These are phyloP conservation scores for Pittosporum tobira DNA, from an alignment of 129 eudicot genomes.

Conservation along the genomic window DNA sequence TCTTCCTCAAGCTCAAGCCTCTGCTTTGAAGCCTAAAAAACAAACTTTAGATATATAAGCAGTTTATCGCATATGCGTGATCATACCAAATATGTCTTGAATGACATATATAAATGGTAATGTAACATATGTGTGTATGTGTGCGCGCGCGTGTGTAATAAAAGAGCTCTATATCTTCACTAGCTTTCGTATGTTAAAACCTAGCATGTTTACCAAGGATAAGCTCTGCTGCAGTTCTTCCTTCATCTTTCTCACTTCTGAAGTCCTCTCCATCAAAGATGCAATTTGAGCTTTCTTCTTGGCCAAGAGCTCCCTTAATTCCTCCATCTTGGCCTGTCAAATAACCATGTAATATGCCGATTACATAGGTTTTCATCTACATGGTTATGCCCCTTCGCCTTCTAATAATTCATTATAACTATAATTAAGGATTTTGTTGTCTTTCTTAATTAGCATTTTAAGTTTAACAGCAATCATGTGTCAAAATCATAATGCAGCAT, in stretches of 20 bases:
- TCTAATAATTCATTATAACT: too few relatives aligned
- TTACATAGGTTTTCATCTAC: neutral
- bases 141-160: too few relatives aligned
- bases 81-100: neutral
- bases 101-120: neutral
- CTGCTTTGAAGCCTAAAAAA: slow-evolving; percentile 59
- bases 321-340: slow-evolving; percentile 57
- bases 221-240: slow-evolving; percentile 54
- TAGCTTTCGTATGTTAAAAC: neutral
- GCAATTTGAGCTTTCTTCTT: slow-evolving; percentile 63
- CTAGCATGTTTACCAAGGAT: slow-evolving; percentile 52
- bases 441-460: too few relatives aligned
- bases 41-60: neutral
- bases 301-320: slow-evolving; percentile 38
- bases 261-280: slow-evolving; percentile 46
- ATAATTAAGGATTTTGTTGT: too few relatives aligned
- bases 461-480: too few relatives aligned
- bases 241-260: slow-evolving; percentile 53
- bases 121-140: neutral
- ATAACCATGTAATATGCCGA: neutral
- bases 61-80: too few relatives aligned
- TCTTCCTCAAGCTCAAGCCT: slow-evolving; percentile 62
- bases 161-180: neutral
- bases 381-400: neutral
- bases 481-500: neutral